Evolutionary conservation across 73 alveolate species (phyloP).

Genomic region (Paramecium sonneborni): DNA sequence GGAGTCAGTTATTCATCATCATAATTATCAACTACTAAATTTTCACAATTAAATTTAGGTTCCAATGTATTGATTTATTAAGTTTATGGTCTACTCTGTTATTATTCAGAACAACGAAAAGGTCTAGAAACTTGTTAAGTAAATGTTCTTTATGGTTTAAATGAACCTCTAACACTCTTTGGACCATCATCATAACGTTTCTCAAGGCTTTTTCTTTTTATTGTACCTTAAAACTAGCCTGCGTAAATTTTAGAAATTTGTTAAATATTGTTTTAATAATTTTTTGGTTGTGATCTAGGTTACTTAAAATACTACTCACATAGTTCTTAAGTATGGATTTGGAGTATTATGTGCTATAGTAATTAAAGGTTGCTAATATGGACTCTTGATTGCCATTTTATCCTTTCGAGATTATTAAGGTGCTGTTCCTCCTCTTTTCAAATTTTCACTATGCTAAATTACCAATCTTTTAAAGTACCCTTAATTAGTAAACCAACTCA

Average conservation of each 20-base stretch:
- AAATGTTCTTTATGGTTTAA: background rate
- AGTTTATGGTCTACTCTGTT: background rate
- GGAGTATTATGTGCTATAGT: background rate
- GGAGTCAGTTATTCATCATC: slow-evolving; percentile 22
- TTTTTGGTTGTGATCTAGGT: background rate
- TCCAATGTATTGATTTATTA: background rate
- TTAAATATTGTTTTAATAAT: background rate
- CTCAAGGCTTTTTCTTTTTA: slow-evolving; percentile 35
- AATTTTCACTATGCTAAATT: background rate
- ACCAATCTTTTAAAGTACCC: slow-evolving; percentile 38
- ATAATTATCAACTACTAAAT: background rate
- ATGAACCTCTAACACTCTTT: background rate
- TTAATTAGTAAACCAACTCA: slow-evolving; percentile 38
- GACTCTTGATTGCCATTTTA: slow-evolving; percentile 16
- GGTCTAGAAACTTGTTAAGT: slow-evolving; percentile 1
- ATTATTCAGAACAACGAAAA: background rate
- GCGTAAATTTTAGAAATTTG: slow-evolving; percentile 29
- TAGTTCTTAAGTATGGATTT: background rate
- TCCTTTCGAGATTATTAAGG: slow-evolving; percentile 42
- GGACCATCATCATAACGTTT: background rate
- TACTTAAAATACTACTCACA: background rate
- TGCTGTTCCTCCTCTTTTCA: slow-evolving; percentile 53
- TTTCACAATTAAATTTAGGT: background rate
- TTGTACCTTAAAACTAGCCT: background rate
- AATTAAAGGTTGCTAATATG: slow-evolving; percentile 45